Conservation (phyloP, 805 yeast species). For the Suhomyces pyralidae region DNA sequence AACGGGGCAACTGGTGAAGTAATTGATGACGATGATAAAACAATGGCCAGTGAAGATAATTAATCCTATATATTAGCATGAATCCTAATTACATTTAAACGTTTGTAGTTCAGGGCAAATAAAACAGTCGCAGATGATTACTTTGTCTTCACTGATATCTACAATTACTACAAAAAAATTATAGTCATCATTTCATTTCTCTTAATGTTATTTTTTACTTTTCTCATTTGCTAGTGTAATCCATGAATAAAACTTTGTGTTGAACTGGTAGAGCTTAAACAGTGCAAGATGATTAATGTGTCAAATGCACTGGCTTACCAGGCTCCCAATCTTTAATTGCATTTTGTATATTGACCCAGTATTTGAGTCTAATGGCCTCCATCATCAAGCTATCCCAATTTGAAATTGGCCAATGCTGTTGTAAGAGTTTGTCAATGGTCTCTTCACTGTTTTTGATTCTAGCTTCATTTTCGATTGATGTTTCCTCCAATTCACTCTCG, state of each 20-base stretch:
- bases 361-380: constrained; percentile 70
- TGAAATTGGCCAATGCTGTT: constrained; percentile 19
- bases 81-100: not conserved
- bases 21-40: constrained; percentile 36
- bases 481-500: constrained; percentile 53
- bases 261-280: not conserved
- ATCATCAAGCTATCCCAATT: constrained; percentile 59
- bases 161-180: not conserved
- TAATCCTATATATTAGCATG: constrained; percentile 1
- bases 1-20: constrained; percentile 15
- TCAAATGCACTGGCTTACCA: constrained; percentile 60
- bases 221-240: not conserved
- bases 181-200: constrained; percentile 1
- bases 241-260: not conserved
- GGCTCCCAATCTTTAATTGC: constrained; percentile 79
- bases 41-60: constrained; percentile 40
- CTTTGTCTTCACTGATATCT: not conserved
- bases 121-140: not conserved
- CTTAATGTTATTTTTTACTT: not conserved
- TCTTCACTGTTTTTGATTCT: constrained; percentile 50
- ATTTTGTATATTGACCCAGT: constrained; percentile 75
- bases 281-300: constrained; percentile 39
- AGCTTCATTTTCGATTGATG: constrained; percentile 54
- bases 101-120: not conserved
- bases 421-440: constrained; percentile 46